phyloP scores from a whole-genome alignment of 2,329 filamentous ascomycete genomes.

The Pseudogymnoascus pannorum region DNA sequence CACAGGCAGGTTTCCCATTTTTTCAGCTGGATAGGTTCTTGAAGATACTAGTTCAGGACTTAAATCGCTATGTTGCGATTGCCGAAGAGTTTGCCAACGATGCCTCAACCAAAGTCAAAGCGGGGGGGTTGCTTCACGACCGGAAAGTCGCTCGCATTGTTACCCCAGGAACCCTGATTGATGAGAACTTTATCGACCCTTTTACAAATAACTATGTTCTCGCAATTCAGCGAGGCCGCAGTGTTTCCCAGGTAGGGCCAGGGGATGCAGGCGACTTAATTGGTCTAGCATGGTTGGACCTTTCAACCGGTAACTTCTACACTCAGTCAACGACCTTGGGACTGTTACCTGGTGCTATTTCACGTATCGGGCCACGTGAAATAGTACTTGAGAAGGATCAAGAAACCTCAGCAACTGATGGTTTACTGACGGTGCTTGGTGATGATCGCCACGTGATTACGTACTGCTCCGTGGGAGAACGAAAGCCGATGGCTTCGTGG shows the following conservation, averaged over 20 bases:
- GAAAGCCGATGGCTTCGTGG: conserved; percentile 50
- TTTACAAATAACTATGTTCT: conserved; percentile 91
- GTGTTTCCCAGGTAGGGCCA: conserved; percentile 2
- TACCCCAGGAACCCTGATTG: conserved; percentile 90
- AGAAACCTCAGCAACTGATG: conserved; percentile 49
- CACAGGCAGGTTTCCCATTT: conserved; percentile 81
- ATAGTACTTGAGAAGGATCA: conserved; percentile 67
- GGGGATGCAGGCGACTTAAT: conserved; percentile 35
- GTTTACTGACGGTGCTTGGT: conserved; percentile 59
- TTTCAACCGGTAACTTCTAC: conserved; percentile 91
- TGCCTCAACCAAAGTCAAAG: conserved; percentile 60
- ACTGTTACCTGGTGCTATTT: conserved; percentile 70
- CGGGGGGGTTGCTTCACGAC: conserved; percentile 75
- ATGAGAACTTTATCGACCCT: conserved; percentile 95
- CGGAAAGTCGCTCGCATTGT: conserved; percentile 79
- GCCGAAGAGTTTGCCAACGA: conserved; percentile 85
- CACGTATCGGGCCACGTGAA: conserved; percentile 76
- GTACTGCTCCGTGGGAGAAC: conserved; percentile 48
- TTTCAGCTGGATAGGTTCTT: conserved; percentile 89
- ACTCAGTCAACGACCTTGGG: conserved; percentile 68
- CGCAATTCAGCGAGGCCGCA: conserved; percentile 56
- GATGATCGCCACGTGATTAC: conserved; percentile 72
- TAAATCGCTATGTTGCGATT: conserved; percentile 85
- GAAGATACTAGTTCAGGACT: conserved; percentile 85
- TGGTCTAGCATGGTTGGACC: conserved; percentile 87